Conservation (phyloP, 345 rosid species). For the Salix purpurea region DNA sequence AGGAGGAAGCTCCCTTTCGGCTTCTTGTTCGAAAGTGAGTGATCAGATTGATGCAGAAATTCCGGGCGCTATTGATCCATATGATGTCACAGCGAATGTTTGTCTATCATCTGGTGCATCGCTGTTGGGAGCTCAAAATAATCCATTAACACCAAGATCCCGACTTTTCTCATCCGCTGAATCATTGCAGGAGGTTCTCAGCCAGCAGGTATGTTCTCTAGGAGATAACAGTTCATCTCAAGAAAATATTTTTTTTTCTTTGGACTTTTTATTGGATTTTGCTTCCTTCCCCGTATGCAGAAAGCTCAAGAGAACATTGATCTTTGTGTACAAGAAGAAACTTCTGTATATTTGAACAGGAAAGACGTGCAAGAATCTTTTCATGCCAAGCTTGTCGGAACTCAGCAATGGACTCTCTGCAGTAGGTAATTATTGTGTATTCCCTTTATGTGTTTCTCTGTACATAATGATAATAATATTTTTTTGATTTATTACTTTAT, state of each 20-base stretch:
- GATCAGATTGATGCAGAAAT: neutral
- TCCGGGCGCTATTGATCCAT: neutral
- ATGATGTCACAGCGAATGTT: conserved; percentile 16
- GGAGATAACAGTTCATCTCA: neutral
- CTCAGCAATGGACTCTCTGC: conserved; percentile 14
- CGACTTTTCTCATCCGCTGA: neutral
- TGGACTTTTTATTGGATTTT: neutral
- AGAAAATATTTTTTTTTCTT: too few species aligned
- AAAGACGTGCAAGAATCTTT: conserved; percentile 22
- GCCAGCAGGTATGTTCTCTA: conserved; percentile 5
- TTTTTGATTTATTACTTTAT: neutral
- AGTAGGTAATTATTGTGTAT: conserved; percentile 5
- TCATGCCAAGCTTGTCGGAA: conserved; percentile 20
- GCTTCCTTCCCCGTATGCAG: neutral
- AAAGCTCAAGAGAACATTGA: conserved; percentile 9
- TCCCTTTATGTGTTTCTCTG: neutral
- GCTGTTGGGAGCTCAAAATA: neutral
- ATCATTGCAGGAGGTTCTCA: neutral
- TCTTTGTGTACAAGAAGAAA: conserved; percentile 11
- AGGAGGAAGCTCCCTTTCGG: neutral
- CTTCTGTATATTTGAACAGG: conserved; percentile 8
- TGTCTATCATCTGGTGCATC: neutral
- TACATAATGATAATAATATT: neutral
- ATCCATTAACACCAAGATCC: neutral
- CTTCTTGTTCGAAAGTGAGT: neutral